phyloP scores from a whole-genome alignment of 805 yeast species.

The Starmerella stellata region DNA sequence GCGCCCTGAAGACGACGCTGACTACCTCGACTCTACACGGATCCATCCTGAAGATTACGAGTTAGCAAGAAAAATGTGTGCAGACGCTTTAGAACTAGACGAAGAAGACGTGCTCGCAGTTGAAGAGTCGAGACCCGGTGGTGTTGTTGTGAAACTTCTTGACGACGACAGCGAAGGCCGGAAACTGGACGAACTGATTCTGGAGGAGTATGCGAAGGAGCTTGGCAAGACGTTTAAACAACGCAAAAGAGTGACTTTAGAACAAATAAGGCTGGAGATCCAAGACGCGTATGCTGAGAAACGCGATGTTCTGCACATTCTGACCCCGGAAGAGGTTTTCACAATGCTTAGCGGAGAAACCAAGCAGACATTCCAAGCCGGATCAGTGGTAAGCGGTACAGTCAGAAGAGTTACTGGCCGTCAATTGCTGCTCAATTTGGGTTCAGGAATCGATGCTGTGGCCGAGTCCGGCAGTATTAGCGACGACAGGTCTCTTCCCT shows the following conservation, averaged over 20 bases:
- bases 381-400: slow-evolving; percentile 58
- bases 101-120: slow-evolving; percentile 77
- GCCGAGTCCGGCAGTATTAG: slow-evolving; percentile 24
- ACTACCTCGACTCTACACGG: slow-evolving; percentile 80
- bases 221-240: slow-evolving; percentile 43
- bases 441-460: slow-evolving; percentile 47
- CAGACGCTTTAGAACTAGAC: slow-evolving; percentile 89
- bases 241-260: slow-evolving; percentile 59
- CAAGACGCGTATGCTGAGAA: slow-evolving; percentile 76
- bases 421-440: slow-evolving; percentile 30
- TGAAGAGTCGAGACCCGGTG: slow-evolving; percentile 49
- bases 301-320: slow-evolving; percentile 48
- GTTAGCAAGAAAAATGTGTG: slow-evolving; percentile 90
- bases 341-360: slow-evolving; percentile 81
- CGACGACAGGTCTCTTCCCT: slow-evolving; percentile 20
- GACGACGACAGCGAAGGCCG: slow-evolving; percentile 46
- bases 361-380: slow-evolving; percentile 44
- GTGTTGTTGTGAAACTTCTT: slow-evolving; percentile 55
- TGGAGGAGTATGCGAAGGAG: slow-evolving; percentile 85
- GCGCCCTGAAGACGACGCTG: slow-evolving; percentile 36
- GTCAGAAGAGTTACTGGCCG: slow-evolving; percentile 42
- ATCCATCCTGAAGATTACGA: slow-evolving; percentile 97
- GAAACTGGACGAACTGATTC: slow-evolving; percentile 66
- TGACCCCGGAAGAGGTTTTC: slow-evolving; percentile 60
- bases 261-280: slow-evolving; percentile 70